Percentiles rank a stretch among this genome's conserved stretches.
These are phyloP conservation scores for Pythium apleroticum DNA, from an alignment of 352 stramenopile species.

Conservation along the genomic window DNA sequence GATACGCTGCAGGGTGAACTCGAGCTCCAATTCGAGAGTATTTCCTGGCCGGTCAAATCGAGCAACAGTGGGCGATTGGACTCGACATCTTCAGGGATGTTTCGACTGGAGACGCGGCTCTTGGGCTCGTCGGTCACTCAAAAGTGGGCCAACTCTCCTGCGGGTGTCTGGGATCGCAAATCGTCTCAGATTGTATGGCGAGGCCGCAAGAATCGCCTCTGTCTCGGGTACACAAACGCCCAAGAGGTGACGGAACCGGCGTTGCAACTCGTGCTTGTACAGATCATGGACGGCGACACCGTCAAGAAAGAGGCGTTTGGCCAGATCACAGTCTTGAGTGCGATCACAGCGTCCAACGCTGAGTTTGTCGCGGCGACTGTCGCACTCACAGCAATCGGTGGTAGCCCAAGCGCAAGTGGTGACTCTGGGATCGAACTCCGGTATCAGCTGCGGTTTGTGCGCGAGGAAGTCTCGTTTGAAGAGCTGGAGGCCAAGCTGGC, in stretches of 20 bases:
- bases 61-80: not conserved
- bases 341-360: conserved; percentile 3
- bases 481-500: conserved; percentile 24
- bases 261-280: conserved; percentile 34
- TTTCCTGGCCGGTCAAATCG: conserved; percentile 4
- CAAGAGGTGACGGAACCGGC: conserved; percentile 27
- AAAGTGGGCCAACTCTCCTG: conserved; percentile 10
- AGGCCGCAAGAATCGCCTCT: conserved; percentile 7
- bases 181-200: conserved; percentile 20
- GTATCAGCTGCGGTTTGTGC: conserved; percentile 25
- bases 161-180: conserved; percentile 10
- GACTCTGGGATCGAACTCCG: not conserved
- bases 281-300: conserved; percentile 7
- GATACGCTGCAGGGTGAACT: conserved; percentile 19
- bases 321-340: conserved; percentile 27
- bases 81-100: conserved; percentile 1
- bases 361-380: conserved; percentile 10
- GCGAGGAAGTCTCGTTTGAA: conserved; percentile 24
- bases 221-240: conserved; percentile 34
- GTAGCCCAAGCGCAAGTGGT: not conserved
- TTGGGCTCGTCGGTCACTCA: not conserved
- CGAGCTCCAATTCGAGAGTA: conserved; percentile 15
- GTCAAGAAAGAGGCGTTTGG: conserved; percentile 29
- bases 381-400: conserved; percentile 3
- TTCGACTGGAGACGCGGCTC: conserved; percentile 20